A percentile compares a stretch with the other conserved stretches of the same genome.
Conservation (phyloP, 2,329 filamentous ascomycete species). For the Cercospora canescens region DNA sequence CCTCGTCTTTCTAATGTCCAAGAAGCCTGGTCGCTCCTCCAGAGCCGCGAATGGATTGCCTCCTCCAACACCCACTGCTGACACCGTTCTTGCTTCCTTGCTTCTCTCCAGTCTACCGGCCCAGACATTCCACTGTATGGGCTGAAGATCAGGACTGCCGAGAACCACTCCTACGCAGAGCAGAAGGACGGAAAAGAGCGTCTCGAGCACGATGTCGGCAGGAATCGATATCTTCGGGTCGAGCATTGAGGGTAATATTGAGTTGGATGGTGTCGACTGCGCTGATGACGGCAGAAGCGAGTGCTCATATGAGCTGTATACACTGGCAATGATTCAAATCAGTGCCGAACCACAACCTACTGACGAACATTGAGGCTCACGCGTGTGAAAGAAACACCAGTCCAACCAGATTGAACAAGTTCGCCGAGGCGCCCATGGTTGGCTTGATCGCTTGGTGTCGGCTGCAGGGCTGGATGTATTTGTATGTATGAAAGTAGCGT, state of each 20-base stretch:
- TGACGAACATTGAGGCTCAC: constrained; percentile 57
- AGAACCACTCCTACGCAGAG: constrained; percentile 82
- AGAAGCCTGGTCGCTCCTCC: constrained; percentile 80
- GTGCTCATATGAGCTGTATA: constrained; percentile 95
- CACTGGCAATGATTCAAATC: constrained; percentile 57
- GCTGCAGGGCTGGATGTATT: background rate
- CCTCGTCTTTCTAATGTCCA: constrained; percentile 77
- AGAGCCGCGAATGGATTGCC: constrained; percentile 79
- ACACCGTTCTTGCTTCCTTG: constrained; percentile 56
- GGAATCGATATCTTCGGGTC: constrained; percentile 57
- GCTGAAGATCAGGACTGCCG: constrained; percentile 74
- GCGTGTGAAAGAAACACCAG: constrained; percentile 80
- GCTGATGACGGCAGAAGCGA: constrained; percentile 63
- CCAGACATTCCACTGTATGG: constrained; percentile 81
- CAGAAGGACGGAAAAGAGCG: constrained; percentile 74
- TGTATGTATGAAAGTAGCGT: background rate
- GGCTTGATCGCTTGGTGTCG: background rate
- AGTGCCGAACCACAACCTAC: background rate
- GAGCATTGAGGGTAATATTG: constrained; percentile 35
- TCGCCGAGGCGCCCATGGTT: constrained; percentile 71
- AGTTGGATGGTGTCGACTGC: constrained; percentile 35
- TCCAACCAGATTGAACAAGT: constrained; percentile 70
- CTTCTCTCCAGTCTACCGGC: constrained; percentile 75
- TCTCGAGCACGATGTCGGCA: constrained; percentile 84
- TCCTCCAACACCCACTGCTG: constrained; percentile 67